phyloP scores from a whole-genome alignment of 2,329 filamentous ascomycete genomes.

The Trichoderma citrinoviride region DNA sequence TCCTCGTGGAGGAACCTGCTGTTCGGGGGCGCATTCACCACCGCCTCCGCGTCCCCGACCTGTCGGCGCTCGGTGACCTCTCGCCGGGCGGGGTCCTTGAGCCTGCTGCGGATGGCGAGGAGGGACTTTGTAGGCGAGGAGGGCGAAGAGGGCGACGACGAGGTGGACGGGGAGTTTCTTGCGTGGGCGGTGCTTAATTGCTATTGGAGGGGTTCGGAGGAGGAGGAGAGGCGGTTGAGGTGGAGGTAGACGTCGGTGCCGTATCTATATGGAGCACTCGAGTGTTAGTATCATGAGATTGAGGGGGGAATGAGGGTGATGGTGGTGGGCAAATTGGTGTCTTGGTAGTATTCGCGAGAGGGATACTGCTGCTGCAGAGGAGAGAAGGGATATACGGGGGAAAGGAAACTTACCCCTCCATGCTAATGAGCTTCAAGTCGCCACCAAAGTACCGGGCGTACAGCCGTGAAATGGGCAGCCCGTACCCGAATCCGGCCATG shows the following conservation, averaged over 20 bases:
- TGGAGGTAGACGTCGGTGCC: constrained; percentile 98
- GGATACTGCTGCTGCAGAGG: background rate
- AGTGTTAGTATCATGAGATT: background rate
- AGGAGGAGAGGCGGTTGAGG: constrained; percentile 90
- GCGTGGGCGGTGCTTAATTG: constrained; percentile 57
- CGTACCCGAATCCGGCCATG: constrained; percentile 99
- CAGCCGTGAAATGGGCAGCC: constrained; percentile 85
- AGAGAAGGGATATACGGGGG: constrained; percentile 13
- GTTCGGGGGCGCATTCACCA: constrained; percentile 57
- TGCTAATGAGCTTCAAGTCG: constrained; percentile 95
- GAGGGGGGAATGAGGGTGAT: constrained; percentile 39
- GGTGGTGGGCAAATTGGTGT: background rate
- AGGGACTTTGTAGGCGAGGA: too few relatives aligned
- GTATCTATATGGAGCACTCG: constrained; percentile 58
- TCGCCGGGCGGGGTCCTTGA: constrained; percentile 55
- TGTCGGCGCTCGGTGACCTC: constrained; percentile 86
- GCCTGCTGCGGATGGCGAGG: constrained; percentile 58
- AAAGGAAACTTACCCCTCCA: constrained; percentile 80
- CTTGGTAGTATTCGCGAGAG: background rate
- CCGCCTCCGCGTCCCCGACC: constrained; percentile 80
- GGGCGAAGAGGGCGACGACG: too few relatives aligned
- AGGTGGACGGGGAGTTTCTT: constrained; percentile 28
- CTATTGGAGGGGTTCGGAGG: constrained; percentile 95
- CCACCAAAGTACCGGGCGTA: constrained; percentile 98
- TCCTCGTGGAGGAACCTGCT: constrained; percentile 30